Evolutionary conservation across 352 stramenopile species (phyloP), one percentile per base, ranked within the genome.

Genomic region (Phytophthora ramorum): DNA sequence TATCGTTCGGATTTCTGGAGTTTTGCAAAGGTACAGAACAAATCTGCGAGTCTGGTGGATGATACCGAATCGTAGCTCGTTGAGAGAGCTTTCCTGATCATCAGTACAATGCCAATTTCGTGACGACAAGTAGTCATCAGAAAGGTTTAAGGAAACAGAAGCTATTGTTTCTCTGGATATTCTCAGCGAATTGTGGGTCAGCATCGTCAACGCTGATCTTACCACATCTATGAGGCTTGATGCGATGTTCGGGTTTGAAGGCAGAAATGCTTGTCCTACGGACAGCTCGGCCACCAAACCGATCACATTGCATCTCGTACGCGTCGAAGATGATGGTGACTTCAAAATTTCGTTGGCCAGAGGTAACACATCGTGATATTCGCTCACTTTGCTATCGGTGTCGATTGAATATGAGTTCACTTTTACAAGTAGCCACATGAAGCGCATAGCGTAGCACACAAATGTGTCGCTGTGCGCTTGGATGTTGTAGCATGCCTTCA

Each of bases 231-330:
- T 20, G 17, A 64, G 35, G 22, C 53, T 34, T 10, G 26, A 12
- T 10, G n/a, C 12, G 24, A 32, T 16, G 24, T 17, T 8, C 17
- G 12, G 40, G 6, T 3, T 34, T 40, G 28, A 32, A 7, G 28
- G n/a, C 30, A 69, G 26, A 6, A n/a, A 17, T 2, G 12, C 32
- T 35, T 30, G 10, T 16, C 9, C 3, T 7, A 58, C 14, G 3
- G n/a, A 24, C 54, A 58, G 24, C 32, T 69, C 61, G 30, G 61
- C 54, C 20, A 69, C n/a, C 54, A 69, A 54, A 19, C 61, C 45
- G 7, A 47, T 32, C 30, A 43, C 22, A 20, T 64, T 44, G 40
- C 44, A 65, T 54, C 34, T 54, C 3, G 45, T 58, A 19, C 41
- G 30, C 13, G 7, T 35, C 17, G 32, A 48, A 40, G 40, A 34